Base-by-base conservation (phyloP, 208 protist genomes). In the Angomonas deanei region DNA sequence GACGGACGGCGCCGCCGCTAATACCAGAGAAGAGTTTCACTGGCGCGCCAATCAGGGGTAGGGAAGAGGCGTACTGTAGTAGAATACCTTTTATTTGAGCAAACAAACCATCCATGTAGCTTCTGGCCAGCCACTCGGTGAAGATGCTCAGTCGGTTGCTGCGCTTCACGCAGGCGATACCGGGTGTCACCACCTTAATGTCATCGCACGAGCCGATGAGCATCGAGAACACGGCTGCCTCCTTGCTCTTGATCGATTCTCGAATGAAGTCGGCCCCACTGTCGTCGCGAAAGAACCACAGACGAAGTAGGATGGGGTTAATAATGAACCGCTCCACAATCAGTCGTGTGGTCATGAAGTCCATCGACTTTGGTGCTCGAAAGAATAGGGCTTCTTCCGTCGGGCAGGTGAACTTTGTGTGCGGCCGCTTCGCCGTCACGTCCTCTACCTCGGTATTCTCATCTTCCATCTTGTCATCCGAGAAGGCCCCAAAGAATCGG, bases 11-110 rank as follows among this genome's bases (percentile, higher is more conserved):
- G 27, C 90, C 90, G 55, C 70, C 76, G 42, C 86, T 80, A 60
- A 96, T 73, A 56, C 83, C 79, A 19, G 80, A 84, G 47, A 85
- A 72, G 39, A 96, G 74, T 69, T 90, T 85, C 26, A 96, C 72
- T 0, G 90, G 86, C 0, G 82, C 86, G 3, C 90, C 90, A 33
- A 96, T 78, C 33, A 96, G 66, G 13, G 90, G 90, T 32, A 96
- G 67, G 47, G 90, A 96, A 13, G 82, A 81, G 30, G 90, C 90
- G 72, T 93, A 96, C 68, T 96, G 90, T 60, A 93, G 73, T 42
- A 91, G 34, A 27, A 96, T 57, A 1, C 78, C 90, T 26, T 75
- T 66, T 24, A 93, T 64, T 68, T 91, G 86, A 2, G 78, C 39
- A 13, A 88, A 53, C 50, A 93, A 65, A 0, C 67, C 73, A 46